Evolutionary conservation across 2,329 filamentous ascomycete genomes (phyloP), one percentile per base, ranked within the genome.

Genomic region (Pestalotiopsis sp.): DNA sequence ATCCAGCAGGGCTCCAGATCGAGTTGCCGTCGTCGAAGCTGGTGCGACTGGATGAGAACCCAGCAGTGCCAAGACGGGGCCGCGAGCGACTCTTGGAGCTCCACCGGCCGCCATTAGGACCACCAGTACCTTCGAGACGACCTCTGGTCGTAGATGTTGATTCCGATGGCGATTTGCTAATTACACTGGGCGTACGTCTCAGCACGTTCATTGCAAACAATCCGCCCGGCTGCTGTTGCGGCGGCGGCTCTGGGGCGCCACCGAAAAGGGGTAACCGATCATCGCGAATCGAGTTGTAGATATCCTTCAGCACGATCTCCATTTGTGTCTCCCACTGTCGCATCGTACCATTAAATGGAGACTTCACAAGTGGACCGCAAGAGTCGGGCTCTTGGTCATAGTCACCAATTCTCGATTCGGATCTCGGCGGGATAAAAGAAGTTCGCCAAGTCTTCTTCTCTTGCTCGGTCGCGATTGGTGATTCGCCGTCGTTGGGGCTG

Each of bases 111-210:
- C 90, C 88, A 70, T 77, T 82, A 11, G 80, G 78, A 69, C 87
- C 83, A 68, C 80, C 72, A 68, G 80, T 76, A 73, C 97, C 92
- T 31, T 88, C 82, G 13, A 90, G 86, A 60, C 93, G 87, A n/a
- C 93, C 93, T 66, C 94, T 90, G 20, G 86, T 80, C 27, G 58
- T 59, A 68, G 91, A 92, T 68, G 87, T 86, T 69, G 88, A 90
- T 73, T 98, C 96, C 0, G 96, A 98, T 0, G 94, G 94, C 38
- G 94, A 90, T 81, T 97, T 98, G 85, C 95, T 98, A 69, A 98
- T 86, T 5, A 96, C 93, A 76, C 95, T 98, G 0, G 95, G 95
- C 57, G 90, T 94, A 60, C 96, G 91, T 77, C 94, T 94, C 59
- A 98, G 85, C 82, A 93, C 90, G 68, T 87, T 87, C 76, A 92